Evolutionary conservation across 306 rosid species (phyloP), one percentile per base, ranked within the genome.

Genomic region (Lupinus albus): DNA sequence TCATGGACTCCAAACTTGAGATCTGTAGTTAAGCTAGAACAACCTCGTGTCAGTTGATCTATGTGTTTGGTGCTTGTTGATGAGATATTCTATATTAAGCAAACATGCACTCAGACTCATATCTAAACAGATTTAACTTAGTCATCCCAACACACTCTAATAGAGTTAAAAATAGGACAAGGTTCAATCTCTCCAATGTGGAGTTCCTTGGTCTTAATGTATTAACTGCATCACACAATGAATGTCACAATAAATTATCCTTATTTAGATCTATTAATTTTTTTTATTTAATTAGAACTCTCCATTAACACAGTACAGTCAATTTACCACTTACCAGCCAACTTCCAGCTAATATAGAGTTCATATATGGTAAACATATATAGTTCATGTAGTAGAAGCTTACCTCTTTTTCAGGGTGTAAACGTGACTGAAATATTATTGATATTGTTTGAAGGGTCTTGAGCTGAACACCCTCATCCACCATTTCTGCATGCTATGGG

Each of bases 391-490:
- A 13, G 54, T 32, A 49, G 57, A 77, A 58, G 55, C 63, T 83
- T 71, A 86, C 98, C 96, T 92, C 98, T 8, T 61, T 81, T 85
- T 89, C 91, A 55, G 98, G 98, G 70, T 84, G 96, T 78, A 92
- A 84, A 41, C 89, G 98, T 55, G 98, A 92, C 79, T 92, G 98
- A 71, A 89, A 80, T 74, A 92, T 86, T 68, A 91, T 87, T 69
- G 93, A 79, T 77, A 89, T 80, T 25, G 98, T 92, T 81, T 92
- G 98, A 51, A 92, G 98, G 73, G 98, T 89, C 91, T 89, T 92
- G 8, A 92, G 92, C 72, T 92, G 98, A 81, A 92, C 87, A 66
- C 84, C 87, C 77, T 89, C 98, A 13, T 92, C 98, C 17, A 55
- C 76, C 91, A 92, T 86, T 79, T 92, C 98, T 72, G 98, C 96